Conservation (phyloP, 2,329 filamentous ascomycete genomes). For the Diplodia scrobiculata region DNA sequence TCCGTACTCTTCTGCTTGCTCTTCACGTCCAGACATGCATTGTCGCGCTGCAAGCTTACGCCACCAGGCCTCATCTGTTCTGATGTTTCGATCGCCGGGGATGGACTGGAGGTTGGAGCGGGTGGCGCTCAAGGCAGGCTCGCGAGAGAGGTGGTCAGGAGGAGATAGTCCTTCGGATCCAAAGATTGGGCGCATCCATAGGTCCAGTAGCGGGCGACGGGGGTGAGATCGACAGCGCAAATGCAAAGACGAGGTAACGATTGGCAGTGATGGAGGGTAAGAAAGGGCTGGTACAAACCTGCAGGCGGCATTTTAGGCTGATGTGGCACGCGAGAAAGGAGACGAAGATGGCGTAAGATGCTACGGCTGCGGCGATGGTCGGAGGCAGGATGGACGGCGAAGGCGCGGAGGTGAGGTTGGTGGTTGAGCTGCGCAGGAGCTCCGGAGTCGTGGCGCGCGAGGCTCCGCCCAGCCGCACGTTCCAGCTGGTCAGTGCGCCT, state of each 20-base stretch:
- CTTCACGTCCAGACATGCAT: neutral
- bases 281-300: constrained; percentile 20
- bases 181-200: neutral
- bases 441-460: neutral
- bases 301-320: constrained; percentile 19
- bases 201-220: neutral
- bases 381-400: neutral
- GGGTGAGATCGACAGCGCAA: neutral
- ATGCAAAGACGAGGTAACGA: neutral
- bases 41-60: neutral
- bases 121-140: neutral
- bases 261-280: neutral
- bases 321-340: neutral
- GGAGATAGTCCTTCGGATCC: neutral
- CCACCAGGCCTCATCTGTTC: neutral
- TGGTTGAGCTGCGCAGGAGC: neutral
- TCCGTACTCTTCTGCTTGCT: neutral
- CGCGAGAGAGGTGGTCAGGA: neutral
- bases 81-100: neutral
- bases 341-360: neutral
- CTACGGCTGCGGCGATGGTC: neutral
- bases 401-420: constrained; percentile 2
- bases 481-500: neutral
- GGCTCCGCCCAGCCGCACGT: neutral
- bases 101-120: neutral